These are phyloP conservation scores for Periconia macrospinosa DNA, from an alignment of 2,329 filamentous ascomycete genomes.

Conservation along the genomic window DNA sequence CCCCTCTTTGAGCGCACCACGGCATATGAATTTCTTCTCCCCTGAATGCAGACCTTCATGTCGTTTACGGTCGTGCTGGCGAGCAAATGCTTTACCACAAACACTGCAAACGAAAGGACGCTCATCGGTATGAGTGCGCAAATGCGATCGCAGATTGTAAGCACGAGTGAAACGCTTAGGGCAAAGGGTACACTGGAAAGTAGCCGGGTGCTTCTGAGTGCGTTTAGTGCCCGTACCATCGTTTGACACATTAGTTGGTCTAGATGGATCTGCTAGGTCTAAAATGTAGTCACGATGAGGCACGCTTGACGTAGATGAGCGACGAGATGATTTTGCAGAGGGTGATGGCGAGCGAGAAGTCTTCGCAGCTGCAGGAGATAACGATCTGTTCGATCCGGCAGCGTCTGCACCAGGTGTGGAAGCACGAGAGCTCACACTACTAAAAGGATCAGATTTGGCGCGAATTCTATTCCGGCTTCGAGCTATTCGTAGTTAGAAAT, in stretches of 20 bases:
- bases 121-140: constrained; percentile 96
- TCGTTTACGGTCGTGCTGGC: constrained; percentile 95
- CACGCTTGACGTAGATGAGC: constrained; percentile 55
- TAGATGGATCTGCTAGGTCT: constrained; percentile 84
- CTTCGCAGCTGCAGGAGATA: constrained; percentile 48
- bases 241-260: constrained; percentile 58
- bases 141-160: constrained; percentile 92
- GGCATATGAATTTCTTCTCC: constrained; percentile 98
- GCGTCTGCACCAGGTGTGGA: constrained; percentile 41
- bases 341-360: constrained; percentile 52
- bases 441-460: constrained; percentile 64
- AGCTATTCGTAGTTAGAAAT: constrained; percentile 41
- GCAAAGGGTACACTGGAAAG: constrained; percentile 91
- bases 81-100: constrained; percentile 94
- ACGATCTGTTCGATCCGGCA: constrained; percentile 38
- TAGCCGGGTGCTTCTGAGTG: constrained; percentile 96
- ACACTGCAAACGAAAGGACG: constrained; percentile 96
- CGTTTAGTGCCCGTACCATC: constrained; percentile 64
- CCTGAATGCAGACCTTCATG: constrained; percentile 95
- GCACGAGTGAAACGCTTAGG: constrained; percentile 95
- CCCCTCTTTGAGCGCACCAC: constrained; percentile 80
- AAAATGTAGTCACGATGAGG: constrained; percentile 76
- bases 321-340: constrained; percentile 51
- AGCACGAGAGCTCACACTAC: constrained; percentile 50
- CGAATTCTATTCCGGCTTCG: constrained; percentile 59